A percentile compares a stretch with the other conserved stretches of the same genome.
Evolutionary conservation across 2,329 filamentous ascomycete species (phyloP).

Genomic region (Fusarium sp.): DNA sequence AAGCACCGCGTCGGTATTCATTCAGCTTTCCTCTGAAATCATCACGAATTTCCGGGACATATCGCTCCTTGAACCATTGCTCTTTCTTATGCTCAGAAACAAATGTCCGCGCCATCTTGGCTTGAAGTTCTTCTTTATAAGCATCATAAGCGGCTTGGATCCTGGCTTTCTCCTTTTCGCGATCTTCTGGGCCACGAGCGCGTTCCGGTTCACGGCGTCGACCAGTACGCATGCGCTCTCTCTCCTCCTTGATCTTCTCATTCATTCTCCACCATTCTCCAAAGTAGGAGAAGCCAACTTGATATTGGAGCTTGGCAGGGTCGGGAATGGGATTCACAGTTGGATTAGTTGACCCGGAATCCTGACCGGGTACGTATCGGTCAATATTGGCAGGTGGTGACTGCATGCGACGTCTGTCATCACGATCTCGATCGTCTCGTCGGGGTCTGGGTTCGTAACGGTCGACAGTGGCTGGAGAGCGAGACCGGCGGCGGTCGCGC

Average conservation of each 20-base stretch:
- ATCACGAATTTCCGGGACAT: conserved; percentile 83
- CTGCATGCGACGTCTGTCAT: conserved; percentile 70
- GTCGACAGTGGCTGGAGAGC: conserved; percentile 77
- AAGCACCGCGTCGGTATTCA: conserved; percentile 80
- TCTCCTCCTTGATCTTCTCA: conserved; percentile 84
- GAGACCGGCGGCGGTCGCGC: conserved; percentile 70
- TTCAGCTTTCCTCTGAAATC: conserved; percentile 78
- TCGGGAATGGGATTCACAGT: conserved; percentile 75
- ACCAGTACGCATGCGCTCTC: conserved; percentile 75
- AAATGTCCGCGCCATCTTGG: conserved; percentile 86
- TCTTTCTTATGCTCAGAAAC: conserved; percentile 93
- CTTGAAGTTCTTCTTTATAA: conserved; percentile 75
- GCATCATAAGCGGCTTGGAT: conserved; percentile 76
- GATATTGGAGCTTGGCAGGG: conserved; percentile 76
- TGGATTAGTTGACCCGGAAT: conserved; percentile 54
- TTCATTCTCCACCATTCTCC: conserved; percentile 88
- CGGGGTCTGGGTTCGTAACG: conserved; percentile 78
- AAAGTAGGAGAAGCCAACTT: conserved; percentile 87
- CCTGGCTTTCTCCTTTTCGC: conserved; percentile 79
- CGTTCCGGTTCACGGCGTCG: conserved; percentile 72
- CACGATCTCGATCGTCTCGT: conserved; percentile 72
- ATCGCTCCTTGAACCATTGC: conserved; percentile 98
- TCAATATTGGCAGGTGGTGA: conserved; percentile 79
- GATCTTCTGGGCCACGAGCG: conserved; percentile 74
- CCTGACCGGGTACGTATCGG: conserved; percentile 82